Evolutionary conservation across 768 basidiomycete genomes (phyloP), one percentile per base, ranked within the genome.

Genomic region (Leccinum truebloodii): DNA sequence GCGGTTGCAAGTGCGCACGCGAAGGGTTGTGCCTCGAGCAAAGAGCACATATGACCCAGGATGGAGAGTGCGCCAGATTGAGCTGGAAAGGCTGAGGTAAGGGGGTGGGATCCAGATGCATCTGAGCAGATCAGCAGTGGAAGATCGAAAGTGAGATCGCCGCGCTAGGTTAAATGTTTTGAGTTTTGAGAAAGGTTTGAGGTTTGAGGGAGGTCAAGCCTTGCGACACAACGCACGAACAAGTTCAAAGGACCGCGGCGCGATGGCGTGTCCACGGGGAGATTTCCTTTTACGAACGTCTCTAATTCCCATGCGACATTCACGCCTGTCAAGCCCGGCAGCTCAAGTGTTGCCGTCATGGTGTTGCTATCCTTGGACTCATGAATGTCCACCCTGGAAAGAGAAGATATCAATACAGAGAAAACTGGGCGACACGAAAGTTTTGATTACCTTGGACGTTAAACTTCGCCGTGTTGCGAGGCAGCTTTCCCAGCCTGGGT

Each of bases 61-160:
- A 57, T 55, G 44, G 57, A 54, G 49, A 58, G n/a, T 18, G 52
- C n/a, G 34, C 18, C 28, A 52, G 49, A 64, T 61, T 59, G 66
- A 65, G 13, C 52, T 46, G 57, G 55, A 63, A 62, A 52, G 2
- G 30, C 30, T 30, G 30, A 30, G 56, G 46, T 54, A 34, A 53
- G 22, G 59, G 46, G 62, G 64, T 67, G 58, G 62, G 59, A 62
- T 62, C 65, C 34, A 44, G 41, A 44, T 44, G 44, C 49, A 61
- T 51, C 57, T 55, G 59, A 48, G 55, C 46, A 57, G 63, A 66
- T 54, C 57, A 68, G 60, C 52, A 28, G 59, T 61, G 55, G 56
- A 63, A 67, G 71, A 75, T 73, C 68, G 59, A 9, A n/a, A 54
- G 30, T 48, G 65, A 73, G 73, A 73, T 73, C 72, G 63, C 74